phyloP scores from a whole-genome alignment of 805 yeast genomes.

The Schwanniomyces vanrijiae region DNA sequence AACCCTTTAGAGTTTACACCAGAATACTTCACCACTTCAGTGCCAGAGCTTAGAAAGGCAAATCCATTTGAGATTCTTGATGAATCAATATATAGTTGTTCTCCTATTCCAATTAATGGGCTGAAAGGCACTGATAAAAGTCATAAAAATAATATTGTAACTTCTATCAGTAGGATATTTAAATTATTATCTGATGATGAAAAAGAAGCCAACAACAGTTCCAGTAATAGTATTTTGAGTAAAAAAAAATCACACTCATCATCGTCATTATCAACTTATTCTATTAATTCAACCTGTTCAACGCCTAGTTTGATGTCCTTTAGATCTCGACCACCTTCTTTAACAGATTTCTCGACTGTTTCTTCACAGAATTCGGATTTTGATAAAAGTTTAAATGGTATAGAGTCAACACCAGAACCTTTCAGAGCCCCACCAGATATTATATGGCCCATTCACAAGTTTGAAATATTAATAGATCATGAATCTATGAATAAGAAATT shows the following conservation, averaged over 20 bases:
- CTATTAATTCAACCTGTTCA: slow-evolving; percentile 32
- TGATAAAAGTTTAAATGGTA: slow-evolving; percentile 12
- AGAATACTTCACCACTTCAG: slow-evolving; percentile 17
- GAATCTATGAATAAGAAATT: slow-evolving; percentile 37
- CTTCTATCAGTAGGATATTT: slow-evolving; percentile 36
- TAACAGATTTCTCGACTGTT: slow-evolving; percentile 32
- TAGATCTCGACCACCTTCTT: slow-evolving; percentile 35
- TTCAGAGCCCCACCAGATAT: slow-evolving; percentile 44
- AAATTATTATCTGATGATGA: slow-evolving; percentile 33
- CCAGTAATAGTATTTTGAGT: slow-evolving; percentile 2
- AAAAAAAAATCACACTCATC: slow-evolving; percentile 33
- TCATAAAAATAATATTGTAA: slow-evolving; percentile 23
- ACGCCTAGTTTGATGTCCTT: slow-evolving; percentile 40
- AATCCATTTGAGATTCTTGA: slow-evolving; percentile 67
- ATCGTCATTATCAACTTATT: slow-evolving; percentile 36
- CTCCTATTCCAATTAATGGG: slow-evolving; percentile 16
- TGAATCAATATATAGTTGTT: slow-evolving; percentile 56
- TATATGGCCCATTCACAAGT: slow-evolving; percentile 45
- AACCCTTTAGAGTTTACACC: slow-evolving; percentile 8
- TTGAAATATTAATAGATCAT: slow-evolving; percentile 45
- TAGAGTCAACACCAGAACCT: slow-evolving; percentile 34
- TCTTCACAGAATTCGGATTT: slow-evolving; percentile 32
- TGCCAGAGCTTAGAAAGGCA: slow-evolving; percentile 44
- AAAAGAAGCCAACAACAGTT: background rate
- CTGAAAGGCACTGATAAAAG: slow-evolving; percentile 5